Base-by-base conservation (phyloP, 768 basidiomycete genomes). In the Chalciporus piperatus region DNA sequence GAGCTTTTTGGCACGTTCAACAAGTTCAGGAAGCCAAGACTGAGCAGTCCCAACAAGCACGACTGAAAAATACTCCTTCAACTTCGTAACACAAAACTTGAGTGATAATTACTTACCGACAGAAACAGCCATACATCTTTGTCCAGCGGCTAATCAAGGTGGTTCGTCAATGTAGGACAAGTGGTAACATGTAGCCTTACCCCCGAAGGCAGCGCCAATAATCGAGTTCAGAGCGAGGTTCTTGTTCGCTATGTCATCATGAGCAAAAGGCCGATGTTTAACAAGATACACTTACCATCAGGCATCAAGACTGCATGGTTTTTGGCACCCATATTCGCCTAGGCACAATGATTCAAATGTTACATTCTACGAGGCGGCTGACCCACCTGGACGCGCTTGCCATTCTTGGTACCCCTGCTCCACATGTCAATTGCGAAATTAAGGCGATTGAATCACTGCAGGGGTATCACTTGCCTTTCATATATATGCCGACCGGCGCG, bases 101-200 rank as follows among this genome's bases (percentile, higher is more conserved):
- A 23, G 14, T 9, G 12, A 45, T 9, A 39, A 37, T 23, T 22
- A 57, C 84, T 62, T 56, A 88, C 92, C 89, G 28, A 95, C 92
- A 12, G 93, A 96, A 39, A 96, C 73, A 12, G 93, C 95, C 95
- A 97, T 98, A 73, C 95, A 98, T 51, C 97, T 82, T 68, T 98
- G 96, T 12, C 96, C 96, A 27, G 96, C 96, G 57, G 96, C 96
- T 81, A 64, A 56, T 37, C 22, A 33, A 57, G 55, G 66, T 12
- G 39, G 48, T 65, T 66, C 17, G 64, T 60, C n/a, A 39, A 48
- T 27, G 35, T 46, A 43, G 17, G 51, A 64, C 57, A 7, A 48
- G 58, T 32, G 64, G 69, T 37, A 56, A 27, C 50, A 45, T 41
- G 47, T 35, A 37, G 20, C 43, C 75, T 59, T 62, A 87, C 86